Evolutionary conservation across 2,329 filamentous ascomycete genomes (phyloP).

Genomic region (Pyricularia pennisetigena): DNA sequence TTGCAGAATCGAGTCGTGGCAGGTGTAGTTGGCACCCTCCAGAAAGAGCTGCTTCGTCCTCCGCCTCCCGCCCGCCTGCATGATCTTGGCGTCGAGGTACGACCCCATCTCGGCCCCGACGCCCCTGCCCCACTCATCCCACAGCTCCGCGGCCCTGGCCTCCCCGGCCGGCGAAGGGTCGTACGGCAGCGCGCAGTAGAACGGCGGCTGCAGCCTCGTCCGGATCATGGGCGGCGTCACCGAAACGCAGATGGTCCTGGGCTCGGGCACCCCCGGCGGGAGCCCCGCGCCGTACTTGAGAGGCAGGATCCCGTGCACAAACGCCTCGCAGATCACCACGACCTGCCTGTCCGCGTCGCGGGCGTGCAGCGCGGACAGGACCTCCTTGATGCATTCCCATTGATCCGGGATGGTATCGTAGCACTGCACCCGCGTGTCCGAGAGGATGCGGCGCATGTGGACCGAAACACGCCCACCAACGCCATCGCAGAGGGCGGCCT

Average conservation of each 20-base stretch:
- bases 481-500: neutral
- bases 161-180: conserved; percentile 17
- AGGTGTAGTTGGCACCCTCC: conserved; percentile 23
- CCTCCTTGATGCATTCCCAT: conserved; percentile 20
- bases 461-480: conserved; percentile 10
- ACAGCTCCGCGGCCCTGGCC: conserved; percentile 15
- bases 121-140: conserved; percentile 18
- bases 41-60: conserved; percentile 14
- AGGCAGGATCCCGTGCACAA: conserved; percentile 25
- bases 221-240: conserved; percentile 26
- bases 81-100: conserved; percentile 17
- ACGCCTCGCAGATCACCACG: conserved; percentile 22
- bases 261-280: conserved; percentile 10
- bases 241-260: conserved; percentile 21
- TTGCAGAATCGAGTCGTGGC: conserved; percentile 23
- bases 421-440: conserved; percentile 20
- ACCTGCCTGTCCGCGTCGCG: conserved; percentile 12
- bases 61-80: conserved; percentile 17
- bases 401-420: conserved; percentile 21
- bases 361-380: conserved; percentile 14
- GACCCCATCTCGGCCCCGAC: conserved; percentile 14
- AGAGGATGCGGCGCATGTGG: conserved; percentile 19
- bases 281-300: conserved; percentile 20
- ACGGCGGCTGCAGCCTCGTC: conserved; percentile 23
- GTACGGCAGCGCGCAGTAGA: conserved; percentile 19